These are phyloP conservation scores for Trypanosoma scelopori DNA, from an alignment of 208 protist genomes.

Conservation along the genomic window DNA sequence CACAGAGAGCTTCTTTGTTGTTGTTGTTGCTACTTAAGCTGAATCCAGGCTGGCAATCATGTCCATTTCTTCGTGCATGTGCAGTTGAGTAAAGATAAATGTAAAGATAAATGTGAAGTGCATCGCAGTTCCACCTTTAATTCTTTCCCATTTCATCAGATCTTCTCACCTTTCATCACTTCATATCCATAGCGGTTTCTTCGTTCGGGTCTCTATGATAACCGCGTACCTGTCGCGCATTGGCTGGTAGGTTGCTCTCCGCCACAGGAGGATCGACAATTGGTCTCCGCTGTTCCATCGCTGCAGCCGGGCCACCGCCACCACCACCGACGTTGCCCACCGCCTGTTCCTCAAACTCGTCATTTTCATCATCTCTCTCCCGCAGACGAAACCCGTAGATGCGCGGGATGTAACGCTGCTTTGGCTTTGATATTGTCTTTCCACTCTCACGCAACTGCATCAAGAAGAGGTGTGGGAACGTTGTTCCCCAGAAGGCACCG, in stretches of 20 bases:
- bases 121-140: background rate
- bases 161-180: background rate
- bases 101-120: background rate
- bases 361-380: conserved; percentile 16
- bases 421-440: conserved; percentile 41
- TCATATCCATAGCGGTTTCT: background rate
- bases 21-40: too few species aligned
- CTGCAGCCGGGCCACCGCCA: background rate
- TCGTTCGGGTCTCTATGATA: conserved; percentile 12
- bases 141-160: conserved; percentile 8
- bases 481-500: conserved; percentile 97
- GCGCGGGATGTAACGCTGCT: conserved; percentile 93
- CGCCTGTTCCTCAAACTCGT: conserved; percentile 5
- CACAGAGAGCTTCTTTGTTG: too few species aligned
- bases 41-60: too few species aligned
- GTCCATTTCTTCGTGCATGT: too few species aligned
- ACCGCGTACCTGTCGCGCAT: background rate
- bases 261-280: background rate
- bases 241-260: conserved; percentile 1
- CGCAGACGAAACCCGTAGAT: conserved; percentile 97
- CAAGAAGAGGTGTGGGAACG: conserved; percentile 95
- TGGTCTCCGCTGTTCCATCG: background rate
- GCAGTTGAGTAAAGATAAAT: too few species aligned
- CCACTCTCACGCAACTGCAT: conserved; percentile 75
- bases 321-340: background rate